Percentiles rank a stretch among this genome's conserved stretches.
phyloP scores from a whole-genome alignment of 768 basidiomycete species.

The Strobilomyces dryophilus region DNA sequence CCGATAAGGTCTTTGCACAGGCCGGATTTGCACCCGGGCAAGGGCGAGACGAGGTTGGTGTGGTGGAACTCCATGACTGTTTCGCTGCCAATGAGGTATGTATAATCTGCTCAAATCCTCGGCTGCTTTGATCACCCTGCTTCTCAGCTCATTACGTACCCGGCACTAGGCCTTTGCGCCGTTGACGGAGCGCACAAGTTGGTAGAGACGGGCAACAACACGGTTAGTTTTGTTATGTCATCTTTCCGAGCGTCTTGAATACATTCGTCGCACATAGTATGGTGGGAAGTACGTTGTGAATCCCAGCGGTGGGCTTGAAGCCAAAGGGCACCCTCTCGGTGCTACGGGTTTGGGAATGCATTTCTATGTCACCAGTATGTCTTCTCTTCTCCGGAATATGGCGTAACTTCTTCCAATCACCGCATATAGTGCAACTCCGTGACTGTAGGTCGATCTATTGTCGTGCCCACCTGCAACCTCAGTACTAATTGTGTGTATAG shows the following conservation, averaged over 20 bases:
- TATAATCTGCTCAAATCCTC: not conserved
- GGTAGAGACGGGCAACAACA: constrained; percentile 75
- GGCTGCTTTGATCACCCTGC: not conserved
- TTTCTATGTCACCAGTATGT: constrained; percentile 76
- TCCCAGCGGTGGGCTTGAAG: constrained; percentile 81
- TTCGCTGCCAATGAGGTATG: constrained; percentile 77
- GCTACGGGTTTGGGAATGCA: constrained; percentile 86
- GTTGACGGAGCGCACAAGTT: constrained; percentile 66
- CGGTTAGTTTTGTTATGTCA: constrained; percentile 40
- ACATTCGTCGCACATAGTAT: constrained; percentile 41
- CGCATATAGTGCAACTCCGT: constrained; percentile 62
- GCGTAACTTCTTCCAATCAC: not conserved
- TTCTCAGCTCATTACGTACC: constrained; percentile 70
- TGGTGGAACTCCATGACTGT: constrained; percentile 84
- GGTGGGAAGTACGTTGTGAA: constrained; percentile 85
- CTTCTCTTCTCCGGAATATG: not conserved
- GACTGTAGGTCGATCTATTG: constrained; percentile 43
- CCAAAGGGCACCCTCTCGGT: constrained; percentile 85
- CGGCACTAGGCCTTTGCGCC: constrained; percentile 70
- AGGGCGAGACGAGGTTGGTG: constrained; percentile 72
- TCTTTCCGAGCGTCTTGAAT: not conserved
- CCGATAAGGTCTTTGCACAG: constrained; percentile 64
- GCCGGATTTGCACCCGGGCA: constrained; percentile 64
- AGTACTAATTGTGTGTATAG: constrained; percentile 29
- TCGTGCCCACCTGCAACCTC: not conserved